A percentile compares a stretch with the other conserved stretches of the same genome.
phyloP scores from a whole-genome alignment of 208 protist species.

The Phytomonas francai region DNA sequence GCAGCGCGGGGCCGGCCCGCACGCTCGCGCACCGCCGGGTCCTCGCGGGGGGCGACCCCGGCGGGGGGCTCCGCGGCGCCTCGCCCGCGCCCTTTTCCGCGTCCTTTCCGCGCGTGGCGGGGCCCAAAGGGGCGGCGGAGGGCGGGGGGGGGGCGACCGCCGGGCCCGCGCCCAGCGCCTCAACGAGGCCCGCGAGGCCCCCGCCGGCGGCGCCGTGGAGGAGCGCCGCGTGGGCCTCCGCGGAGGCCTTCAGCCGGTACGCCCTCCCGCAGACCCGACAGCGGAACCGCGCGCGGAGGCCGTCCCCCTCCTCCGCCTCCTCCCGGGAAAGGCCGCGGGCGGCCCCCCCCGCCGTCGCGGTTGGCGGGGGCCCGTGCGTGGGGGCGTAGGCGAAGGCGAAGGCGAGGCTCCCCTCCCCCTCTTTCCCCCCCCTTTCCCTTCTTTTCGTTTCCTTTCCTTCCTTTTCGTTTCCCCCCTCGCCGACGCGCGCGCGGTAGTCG shows the following conservation, averaged over 20 bases:
- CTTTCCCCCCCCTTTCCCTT: not conserved
- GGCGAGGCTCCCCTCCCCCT: too few relatives aligned
- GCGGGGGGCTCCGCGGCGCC: not conserved
- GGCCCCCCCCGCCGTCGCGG: conserved; percentile 30
- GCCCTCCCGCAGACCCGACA: conserved; percentile 54
- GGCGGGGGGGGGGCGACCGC: too few relatives aligned
- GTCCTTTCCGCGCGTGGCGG: too few relatives aligned
- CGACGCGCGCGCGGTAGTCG: conserved; percentile 37
- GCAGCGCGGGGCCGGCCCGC: conserved; percentile 43
- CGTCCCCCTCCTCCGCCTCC: not conserved
- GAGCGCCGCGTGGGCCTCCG: conserved; percentile 39
- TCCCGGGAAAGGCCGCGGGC: not conserved
- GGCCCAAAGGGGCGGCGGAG: too few relatives aligned
- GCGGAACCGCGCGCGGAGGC: conserved; percentile 22
- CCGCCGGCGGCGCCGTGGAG: conserved; percentile 23
- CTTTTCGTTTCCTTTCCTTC: not conserved
- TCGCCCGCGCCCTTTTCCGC: not conserved
- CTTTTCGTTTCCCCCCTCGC: conserved; percentile 6
- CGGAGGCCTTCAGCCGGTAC: conserved; percentile 27
- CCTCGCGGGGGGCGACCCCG: not conserved
- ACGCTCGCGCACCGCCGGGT: conserved; percentile 29
- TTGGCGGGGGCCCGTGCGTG: conserved; percentile 37
- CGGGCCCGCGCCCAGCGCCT: too few relatives aligned
- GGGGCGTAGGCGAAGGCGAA: conserved; percentile 29
- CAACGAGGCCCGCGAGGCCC: too few relatives aligned